Percentiles rank a stretch among this genome's conserved stretches.
These are phyloP conservation scores for Fraxinus albicans DNA, from an alignment of 305 asterid genomes.

Conservation along the genomic window DNA sequence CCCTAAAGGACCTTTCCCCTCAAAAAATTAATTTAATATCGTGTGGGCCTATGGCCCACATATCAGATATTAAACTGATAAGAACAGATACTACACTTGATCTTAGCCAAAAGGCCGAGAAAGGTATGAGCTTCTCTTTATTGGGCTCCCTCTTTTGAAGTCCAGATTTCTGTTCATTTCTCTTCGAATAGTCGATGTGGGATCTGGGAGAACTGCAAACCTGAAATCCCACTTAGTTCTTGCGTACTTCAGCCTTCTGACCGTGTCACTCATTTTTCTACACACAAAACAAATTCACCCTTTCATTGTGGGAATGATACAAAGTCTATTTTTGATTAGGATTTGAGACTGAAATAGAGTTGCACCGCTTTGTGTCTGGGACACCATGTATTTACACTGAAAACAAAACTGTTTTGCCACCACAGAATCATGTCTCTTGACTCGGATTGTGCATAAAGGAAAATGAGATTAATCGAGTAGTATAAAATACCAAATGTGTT, in stretches of 20 bases:
- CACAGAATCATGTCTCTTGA: not conserved
- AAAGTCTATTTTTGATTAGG: too few relatives aligned
- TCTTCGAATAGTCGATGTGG: not conserved
- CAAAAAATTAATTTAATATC: not conserved
- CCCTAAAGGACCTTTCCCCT: not conserved
- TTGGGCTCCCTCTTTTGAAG: not conserved
- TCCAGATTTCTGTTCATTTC: not conserved
- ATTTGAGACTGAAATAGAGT: too few relatives aligned
- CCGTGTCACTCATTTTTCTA: too few relatives aligned
- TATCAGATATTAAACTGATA: slow-evolving; percentile 84
- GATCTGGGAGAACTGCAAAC: not conserved
- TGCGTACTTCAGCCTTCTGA: too few relatives aligned
- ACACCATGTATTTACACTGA: not conserved
- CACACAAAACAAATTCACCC: too few relatives aligned
- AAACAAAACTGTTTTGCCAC: not conserved
- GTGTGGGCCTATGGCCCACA: slow-evolving; percentile 13
- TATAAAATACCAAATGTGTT: not conserved
- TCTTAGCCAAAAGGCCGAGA: slow-evolving; percentile 99
- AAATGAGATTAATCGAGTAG: not conserved
- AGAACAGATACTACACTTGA: slow-evolving; percentile 96
- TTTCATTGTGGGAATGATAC: too few relatives aligned
- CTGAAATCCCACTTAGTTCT: not conserved
- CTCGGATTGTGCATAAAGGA: not conserved
- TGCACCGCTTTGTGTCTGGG: too few relatives aligned
- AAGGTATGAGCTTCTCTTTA: slow-evolving; percentile 44